Conservation (phyloP, 768 basidiomycete genomes). For the Cubamyces sp. region DNA sequence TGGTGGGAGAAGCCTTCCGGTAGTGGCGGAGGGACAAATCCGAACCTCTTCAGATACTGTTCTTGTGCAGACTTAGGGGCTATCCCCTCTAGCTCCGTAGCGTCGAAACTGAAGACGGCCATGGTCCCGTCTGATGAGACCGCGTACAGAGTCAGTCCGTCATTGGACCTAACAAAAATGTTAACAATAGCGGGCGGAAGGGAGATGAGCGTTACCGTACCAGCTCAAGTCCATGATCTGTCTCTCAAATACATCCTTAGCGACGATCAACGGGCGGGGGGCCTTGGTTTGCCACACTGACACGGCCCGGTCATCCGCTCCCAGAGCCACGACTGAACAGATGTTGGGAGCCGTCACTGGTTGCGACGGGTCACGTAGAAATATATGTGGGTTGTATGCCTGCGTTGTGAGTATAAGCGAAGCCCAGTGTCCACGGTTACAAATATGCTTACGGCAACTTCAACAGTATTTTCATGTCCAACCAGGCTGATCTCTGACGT, state of each 20-base stretch:
- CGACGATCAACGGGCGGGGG: slow-evolving; percentile 88
- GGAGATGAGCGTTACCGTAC: slow-evolving; percentile 43
- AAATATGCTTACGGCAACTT: slow-evolving; percentile 78
- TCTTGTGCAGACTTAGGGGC: slow-evolving; percentile 73
- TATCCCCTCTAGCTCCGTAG: slow-evolving; percentile 80
- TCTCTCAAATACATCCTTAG: slow-evolving; percentile 91
- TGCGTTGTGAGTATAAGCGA: slow-evolving; percentile 35
- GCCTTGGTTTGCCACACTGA: slow-evolving; percentile 97
- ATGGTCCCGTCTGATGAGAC: slow-evolving; percentile 96
- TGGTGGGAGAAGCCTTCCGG: slow-evolving; percentile 73
- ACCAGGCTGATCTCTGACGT: slow-evolving; percentile 91
- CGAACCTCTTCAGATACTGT: slow-evolving; percentile 82
- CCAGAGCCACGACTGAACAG: slow-evolving; percentile 90
- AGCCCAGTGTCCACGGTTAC: neutral
- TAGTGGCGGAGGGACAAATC: slow-evolving; percentile 67
- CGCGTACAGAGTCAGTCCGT: slow-evolving; percentile 90
- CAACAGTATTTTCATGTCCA: slow-evolving; percentile 96
- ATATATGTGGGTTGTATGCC: slow-evolving; percentile 95
- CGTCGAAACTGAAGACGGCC: slow-evolving; percentile 83
- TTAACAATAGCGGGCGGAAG: slow-evolving; percentile 1
- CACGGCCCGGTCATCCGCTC: slow-evolving; percentile 90
- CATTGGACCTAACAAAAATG: slow-evolving; percentile 72
- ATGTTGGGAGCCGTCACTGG: slow-evolving; percentile 81
- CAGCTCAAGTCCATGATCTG: slow-evolving; percentile 96
- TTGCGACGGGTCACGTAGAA: slow-evolving; percentile 71